Base-by-base conservation (phyloP, 208 protist genomes). In the Leishmania guyanensis region DNA sequence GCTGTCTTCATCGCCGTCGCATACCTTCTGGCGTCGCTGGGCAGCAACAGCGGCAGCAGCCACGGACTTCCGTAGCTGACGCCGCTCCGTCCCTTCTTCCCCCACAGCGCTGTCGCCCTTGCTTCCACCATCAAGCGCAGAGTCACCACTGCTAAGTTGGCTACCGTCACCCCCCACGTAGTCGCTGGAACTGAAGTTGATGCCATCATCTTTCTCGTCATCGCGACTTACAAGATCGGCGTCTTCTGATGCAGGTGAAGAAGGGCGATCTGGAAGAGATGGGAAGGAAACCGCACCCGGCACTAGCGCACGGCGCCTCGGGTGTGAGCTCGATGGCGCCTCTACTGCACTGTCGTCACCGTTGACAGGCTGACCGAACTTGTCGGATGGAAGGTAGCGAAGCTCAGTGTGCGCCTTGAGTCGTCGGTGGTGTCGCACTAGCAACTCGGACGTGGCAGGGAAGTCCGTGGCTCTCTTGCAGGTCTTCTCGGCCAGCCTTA, bases 121-220 rank as follows among this genome's bases (percentile, higher is more conserved):
- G 51, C 70, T 80, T 43, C 54, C 77, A 75, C 82, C 78, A 5
- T 46, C 46, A 12, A 81, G 75, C 14, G 72, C 84, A 20, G 83
- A 90, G 82, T 88, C 76, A 69, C 88, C 90, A 70, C 79, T 83
- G 74, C 90, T 90, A n/a, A 88, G 78, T 60, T 88, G 87, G 69
- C 93, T 93, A 62, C 90, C 90, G 53, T 93, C 92, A 53, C 93
- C 84, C 33, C 89, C 89, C n/a, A 91, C 78, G 70, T 86, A 80
- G 33, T 86, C 78, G 60, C 83, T 86, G 33, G 81, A 85, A 65
- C 87, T 88, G 62, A 81, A 73, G 64, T 81, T 46, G 22, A 70
- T 81, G 53, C 17, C 79, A 17, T 50, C 68, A 22, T 81, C 80
- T 20, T 70, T 51, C 53, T 22, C 73, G 20, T 81, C 81, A 9